Evolutionary conservation across 106 monocot genomes (phyloP), one percentile per base, ranked within the genome.

Genomic region (Allium fistulosum): DNA sequence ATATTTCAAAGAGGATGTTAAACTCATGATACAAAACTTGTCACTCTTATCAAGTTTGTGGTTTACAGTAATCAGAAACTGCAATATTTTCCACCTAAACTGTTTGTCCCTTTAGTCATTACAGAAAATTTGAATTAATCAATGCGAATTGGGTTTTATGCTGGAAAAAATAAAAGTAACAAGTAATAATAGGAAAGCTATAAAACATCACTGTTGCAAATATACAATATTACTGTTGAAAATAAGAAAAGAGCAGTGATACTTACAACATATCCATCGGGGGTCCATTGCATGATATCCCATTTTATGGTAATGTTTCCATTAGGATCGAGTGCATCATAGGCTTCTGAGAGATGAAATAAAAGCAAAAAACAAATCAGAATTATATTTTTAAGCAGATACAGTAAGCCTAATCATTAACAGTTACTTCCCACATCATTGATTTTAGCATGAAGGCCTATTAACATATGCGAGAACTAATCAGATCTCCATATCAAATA

Each of bases 291-390:
- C 87, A 90, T 81, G 16, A 94, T 63, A 69, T 94, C 94, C 94
- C 94, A 94, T 80, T 94, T 93, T 57, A 93, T 93, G 5, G 93
- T 93, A 80, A 93, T 93, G 57, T 93, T 91, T 18, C 91, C 91
- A 68, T 76, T 87, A 48, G 94, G 94, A 62, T 94, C 94, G 11
- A 94, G 94, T 2, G 90, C 57, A 68, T 94, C 90, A 53, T 88
- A 93, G 62, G 88, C 92, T 57, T 79, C 92, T 91, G 80, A 81
- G 76, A 49, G 11, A 51, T 48, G 50, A 62, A 68, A 75, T 22
- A 14, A 46, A 66, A 7, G 51, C 1, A 52, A 47, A 48, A 26
- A 11, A 65, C 65, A 49, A 66, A 51, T 26, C 49, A 13, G 5
- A 51, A 22, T 66, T 18, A 11, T 51, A 51, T 10, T 26, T 52